phyloP scores from a whole-genome alignment of 805 yeast species.

The Jamesozyma rosinii region DNA sequence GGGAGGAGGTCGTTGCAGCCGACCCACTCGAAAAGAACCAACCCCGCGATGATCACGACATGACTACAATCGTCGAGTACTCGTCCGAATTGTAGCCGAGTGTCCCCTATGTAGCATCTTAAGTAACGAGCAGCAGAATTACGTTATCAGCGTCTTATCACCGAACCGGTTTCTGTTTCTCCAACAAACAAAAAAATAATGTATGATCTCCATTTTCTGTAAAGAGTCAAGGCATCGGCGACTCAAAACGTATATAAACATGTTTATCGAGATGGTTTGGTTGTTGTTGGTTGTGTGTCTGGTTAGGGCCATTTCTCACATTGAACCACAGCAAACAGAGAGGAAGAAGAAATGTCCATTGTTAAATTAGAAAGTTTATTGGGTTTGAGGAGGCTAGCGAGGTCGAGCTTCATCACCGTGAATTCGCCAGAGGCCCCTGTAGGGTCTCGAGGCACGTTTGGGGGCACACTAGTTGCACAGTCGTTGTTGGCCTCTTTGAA shows the following conservation, averaged over 20 bases:
- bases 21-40: not conserved
- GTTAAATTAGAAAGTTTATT: constrained; percentile 17
- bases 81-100: constrained; percentile 5
- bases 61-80: not conserved
- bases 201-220: not conserved
- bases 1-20: constrained; percentile 20
- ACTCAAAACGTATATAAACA: too few species aligned
- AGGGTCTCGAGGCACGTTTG: constrained; percentile 59
- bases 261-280: too few species aligned
- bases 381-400: constrained; percentile 14
- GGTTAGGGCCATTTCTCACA: too few species aligned
- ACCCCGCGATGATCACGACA: not conserved
- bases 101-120: not conserved
- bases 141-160: too few species aligned
- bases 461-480: constrained; percentile 63
- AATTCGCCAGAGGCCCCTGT: constrained; percentile 33
- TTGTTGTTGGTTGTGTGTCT: too few species aligned
- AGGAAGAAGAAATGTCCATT: not conserved
- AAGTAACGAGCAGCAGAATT: too few species aligned
- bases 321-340: too few species aligned
- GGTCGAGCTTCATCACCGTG: constrained; percentile 18
- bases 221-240: too few species aligned
- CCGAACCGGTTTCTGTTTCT: not conserved
- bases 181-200: not conserved
- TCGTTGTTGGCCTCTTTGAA: constrained; percentile 51